Base-by-base conservation (phyloP, 371 early-diverging fungal species). In the Capillidium rhysosporum region DNA sequence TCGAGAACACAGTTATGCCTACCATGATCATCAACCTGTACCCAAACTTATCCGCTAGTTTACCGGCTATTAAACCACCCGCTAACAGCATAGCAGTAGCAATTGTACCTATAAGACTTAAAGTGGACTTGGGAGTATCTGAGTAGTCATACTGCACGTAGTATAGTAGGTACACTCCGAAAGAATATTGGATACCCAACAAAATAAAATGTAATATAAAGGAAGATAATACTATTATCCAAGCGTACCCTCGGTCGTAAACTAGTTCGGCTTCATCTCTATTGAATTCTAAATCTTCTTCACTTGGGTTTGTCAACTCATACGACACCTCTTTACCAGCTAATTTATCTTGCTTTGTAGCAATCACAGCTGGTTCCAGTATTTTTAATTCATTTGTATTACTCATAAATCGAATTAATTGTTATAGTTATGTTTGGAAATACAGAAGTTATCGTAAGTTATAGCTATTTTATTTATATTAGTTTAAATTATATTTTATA, bases 41-140 rank as follows among this genome's bases (percentile, higher is more conserved):
- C 1, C 30, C 44, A 30, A 41, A 18, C 12, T 24, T 46, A 46
- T 54, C 46, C 20, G 46, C 14, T 29, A 54, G 25, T 16, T 16
- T 14, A 24, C 43, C 30, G 2, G 54, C 1, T 20, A 16, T 18
- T 25, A 51, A 34, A 12, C 34, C 34, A 34, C 34, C 31, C 8
- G 31, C n/a, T n/a, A 28, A 51, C 25, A 29, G 48, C 2, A 30
- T 12, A n/a, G 25, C 12, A 47, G 8, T 47, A 5, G 3, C 2
- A n/a, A 54, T 20, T 16, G 45, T 30, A 2, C 44, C 54, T 9
- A 54, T 54, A 30, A 54, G 24, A 43, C 44, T 20, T 16, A n/a
- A 28, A 9, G 18, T 23, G 5, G 54, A 7, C 2, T 16, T 18
- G 3, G 16, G 8, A 7, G 9, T 23, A 2, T 12, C 38, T 40